Conservation (phyloP, 345 rosid genomes). For the Lumnitzera littorea region DNA sequence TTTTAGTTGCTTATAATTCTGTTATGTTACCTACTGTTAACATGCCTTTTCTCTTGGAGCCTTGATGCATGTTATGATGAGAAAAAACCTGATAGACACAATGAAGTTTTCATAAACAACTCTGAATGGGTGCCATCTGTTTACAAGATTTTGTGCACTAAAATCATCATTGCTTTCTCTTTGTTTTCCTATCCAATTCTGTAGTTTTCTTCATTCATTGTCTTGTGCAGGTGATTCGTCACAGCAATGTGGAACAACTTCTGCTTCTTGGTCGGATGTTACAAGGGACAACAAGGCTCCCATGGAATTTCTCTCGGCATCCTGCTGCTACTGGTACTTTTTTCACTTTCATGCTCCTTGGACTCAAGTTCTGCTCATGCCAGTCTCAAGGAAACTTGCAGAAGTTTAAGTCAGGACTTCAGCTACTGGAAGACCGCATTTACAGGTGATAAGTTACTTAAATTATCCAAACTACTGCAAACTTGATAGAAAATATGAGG, state of each 20-base stretch:
- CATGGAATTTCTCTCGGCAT: constrained; percentile 93
- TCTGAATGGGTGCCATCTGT: neutral
- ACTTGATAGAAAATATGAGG: too few relatives aligned
- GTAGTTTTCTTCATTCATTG: constrained; percentile 11
- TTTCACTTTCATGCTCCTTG: constrained; percentile 95
- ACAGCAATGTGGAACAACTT: constrained; percentile 90
- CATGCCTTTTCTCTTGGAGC: too few relatives aligned
- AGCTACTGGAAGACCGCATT: constrained; percentile 85
- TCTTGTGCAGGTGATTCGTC: constrained; percentile 67
- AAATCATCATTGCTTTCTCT: neutral
- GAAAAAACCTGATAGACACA: too few relatives aligned
- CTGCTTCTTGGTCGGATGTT: constrained; percentile 86
- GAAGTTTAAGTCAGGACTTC: constrained; percentile 84
- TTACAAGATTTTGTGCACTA: too few relatives aligned
- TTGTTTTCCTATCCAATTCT: constrained; percentile 1
- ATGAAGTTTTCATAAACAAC: neutral
- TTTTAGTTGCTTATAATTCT: too few relatives aligned
- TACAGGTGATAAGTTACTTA: constrained; percentile 52
- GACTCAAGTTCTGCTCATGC: constrained; percentile 90
- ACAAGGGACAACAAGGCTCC: constrained; percentile 76
- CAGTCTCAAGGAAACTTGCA: constrained; percentile 78
- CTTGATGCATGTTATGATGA: too few relatives aligned
- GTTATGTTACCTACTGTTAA: too few relatives aligned
- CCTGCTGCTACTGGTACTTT: constrained; percentile 97
- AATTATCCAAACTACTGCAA: neutral